phyloP scores from a whole-genome alignment of 2,329 filamentous ascomycete genomes.

The Coniochaeta sp. region DNA sequence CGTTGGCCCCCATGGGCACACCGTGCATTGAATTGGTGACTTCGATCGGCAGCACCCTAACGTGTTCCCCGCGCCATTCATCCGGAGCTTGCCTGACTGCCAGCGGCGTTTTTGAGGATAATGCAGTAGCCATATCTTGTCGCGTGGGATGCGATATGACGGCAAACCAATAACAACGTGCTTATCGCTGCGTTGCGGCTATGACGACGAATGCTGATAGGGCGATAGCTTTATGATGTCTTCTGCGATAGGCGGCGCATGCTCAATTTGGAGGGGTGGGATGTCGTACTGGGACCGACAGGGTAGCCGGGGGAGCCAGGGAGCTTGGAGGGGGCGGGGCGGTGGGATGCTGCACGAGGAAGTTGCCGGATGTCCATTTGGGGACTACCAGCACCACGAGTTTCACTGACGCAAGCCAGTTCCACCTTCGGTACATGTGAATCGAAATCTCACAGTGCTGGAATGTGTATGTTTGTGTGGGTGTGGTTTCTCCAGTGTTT shows the following conservation, averaged over 20 bases:
- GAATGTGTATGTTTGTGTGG: background rate
- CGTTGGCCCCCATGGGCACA: background rate
- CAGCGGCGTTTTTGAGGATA: background rate
- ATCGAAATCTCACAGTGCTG: background rate
- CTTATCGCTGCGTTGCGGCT: conserved; percentile 17
- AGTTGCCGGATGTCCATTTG: background rate
- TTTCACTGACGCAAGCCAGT: background rate
- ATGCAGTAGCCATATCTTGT: background rate
- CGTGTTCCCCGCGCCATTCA: background rate
- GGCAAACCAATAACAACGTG: conserved; percentile 14
- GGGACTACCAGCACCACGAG: background rate
- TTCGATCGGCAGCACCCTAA: background rate
- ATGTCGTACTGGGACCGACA: background rate
- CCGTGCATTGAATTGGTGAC: background rate
- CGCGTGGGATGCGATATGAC: conserved; percentile 19
- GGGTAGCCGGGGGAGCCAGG: background rate
- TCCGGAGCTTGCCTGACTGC: background rate
- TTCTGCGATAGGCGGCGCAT: background rate
- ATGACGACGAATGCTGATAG: conserved; percentile 5
- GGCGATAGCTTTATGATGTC: conserved; percentile 2
- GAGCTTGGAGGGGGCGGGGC: background rate
- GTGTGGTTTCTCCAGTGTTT: background rate
- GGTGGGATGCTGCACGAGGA: background rate
- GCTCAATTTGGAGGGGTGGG: background rate
- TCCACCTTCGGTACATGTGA: background rate